A percentile compares a stretch with the other conserved stretches of the same genome.
These are phyloP conservation scores for Backusella mclennaniae DNA, from an alignment of 192 early-diverging fungal genomes.

Conservation along the genomic window DNA sequence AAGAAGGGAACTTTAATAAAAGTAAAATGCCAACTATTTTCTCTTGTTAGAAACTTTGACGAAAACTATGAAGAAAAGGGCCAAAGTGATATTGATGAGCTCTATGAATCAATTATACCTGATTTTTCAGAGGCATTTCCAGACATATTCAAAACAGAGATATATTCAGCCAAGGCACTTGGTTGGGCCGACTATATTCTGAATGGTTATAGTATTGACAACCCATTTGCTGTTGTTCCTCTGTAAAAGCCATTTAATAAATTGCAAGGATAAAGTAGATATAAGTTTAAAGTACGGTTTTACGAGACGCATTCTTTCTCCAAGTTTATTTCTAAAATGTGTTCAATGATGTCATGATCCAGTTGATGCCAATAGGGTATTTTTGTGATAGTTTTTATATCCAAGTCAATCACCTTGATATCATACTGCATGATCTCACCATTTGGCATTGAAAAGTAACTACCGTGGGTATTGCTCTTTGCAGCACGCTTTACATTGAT, in stretches of 20 bases:
- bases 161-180: constrained; percentile 17
- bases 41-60: neutral
- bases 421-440: neutral
- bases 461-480: neutral
- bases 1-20: neutral
- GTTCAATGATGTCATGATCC: constrained; percentile 23
- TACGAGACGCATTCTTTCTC: neutral
- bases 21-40: neutral
- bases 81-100: constrained; percentile 18
- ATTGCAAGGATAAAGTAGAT: neutral
- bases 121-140: constrained; percentile 24
- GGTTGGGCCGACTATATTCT: constrained; percentile 31
- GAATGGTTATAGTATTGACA: constrained; percentile 15
- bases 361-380: constrained; percentile 32
- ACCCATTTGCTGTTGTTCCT: constrained; percentile 18
- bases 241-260: constrained; percentile 11
- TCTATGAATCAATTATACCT: constrained; percentile 28
- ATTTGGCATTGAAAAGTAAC: too few relatives aligned
- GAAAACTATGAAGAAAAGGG: neutral
- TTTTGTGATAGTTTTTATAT: constrained; percentile 20
- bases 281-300: neutral
- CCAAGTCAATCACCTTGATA: constrained; percentile 28
- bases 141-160: constrained; percentile 13
- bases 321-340: neutral
- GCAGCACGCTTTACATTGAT: neutral